phyloP scores from a whole-genome alignment of 2,329 filamentous ascomycete species.

The Alternaria alternata region DNA sequence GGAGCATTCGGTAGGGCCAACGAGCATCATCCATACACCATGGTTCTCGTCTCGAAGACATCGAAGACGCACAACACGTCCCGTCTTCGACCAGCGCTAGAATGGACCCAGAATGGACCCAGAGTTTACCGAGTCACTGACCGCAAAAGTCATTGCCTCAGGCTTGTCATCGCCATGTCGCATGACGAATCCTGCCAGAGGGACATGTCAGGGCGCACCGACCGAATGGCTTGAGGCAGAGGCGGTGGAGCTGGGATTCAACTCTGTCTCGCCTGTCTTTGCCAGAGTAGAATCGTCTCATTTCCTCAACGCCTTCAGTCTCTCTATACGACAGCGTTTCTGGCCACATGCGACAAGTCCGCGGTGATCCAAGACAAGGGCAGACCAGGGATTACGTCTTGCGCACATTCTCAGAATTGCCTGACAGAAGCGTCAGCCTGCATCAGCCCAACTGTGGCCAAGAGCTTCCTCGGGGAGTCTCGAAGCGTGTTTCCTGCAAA shows the following conservation, averaged over 20 bases:
- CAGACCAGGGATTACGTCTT: not conserved
- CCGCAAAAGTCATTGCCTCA: constrained; percentile 1
- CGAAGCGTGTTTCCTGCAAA: constrained; percentile 32
- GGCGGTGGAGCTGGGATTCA: not conserved
- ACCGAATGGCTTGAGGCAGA: constrained; percentile 1
- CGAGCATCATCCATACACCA: constrained; percentile 7
- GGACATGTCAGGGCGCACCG: constrained; percentile 4
- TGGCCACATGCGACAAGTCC: constrained; percentile 2
- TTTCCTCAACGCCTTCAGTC: constrained; percentile 6
- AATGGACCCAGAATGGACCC: not conserved
- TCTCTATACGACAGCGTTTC: not conserved
- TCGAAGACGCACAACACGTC: constrained; percentile 8
- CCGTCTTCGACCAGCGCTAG: constrained; percentile 1
- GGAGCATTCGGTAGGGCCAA: not conserved
- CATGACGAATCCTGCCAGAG: constrained; percentile 3
- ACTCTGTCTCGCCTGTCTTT: constrained; percentile 8
- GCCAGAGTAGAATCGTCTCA: not conserved
- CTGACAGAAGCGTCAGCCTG: constrained; percentile 21
- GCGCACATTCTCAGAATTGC: constrained; percentile 2
- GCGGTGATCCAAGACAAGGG: constrained; percentile 9
- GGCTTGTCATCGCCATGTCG: constrained; percentile 2
- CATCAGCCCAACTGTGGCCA: constrained; percentile 18
- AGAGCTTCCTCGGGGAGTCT: constrained; percentile 34
- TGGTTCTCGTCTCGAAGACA: not conserved
- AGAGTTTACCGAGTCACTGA: constrained; percentile 2